These are phyloP conservation scores for Claviceps sp. DNA, from an alignment of 2,329 filamentous ascomycete species.

Conservation along the genomic window DNA sequence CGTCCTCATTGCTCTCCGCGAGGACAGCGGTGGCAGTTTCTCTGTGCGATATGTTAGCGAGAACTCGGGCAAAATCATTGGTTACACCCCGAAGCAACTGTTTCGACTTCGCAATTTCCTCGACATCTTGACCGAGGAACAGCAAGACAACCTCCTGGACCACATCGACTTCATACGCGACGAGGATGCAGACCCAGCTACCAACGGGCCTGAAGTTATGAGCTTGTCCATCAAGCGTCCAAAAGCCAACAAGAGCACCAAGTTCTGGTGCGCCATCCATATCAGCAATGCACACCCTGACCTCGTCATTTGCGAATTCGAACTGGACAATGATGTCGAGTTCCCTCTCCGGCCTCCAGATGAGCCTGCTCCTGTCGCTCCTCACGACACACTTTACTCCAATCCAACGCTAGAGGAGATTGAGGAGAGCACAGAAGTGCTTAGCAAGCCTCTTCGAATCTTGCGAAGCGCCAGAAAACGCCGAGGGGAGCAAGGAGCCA, in stretches of 20 bases:
- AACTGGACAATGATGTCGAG: slow-evolving; percentile 62
- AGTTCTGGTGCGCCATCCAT: slow-evolving; percentile 82
- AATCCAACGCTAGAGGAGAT: slow-evolving; percentile 63
- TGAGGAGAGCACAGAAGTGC: slow-evolving; percentile 59
- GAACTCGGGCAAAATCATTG: slow-evolving; percentile 62
- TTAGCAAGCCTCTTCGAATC: slow-evolving; percentile 65
- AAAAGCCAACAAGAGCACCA: slow-evolving; percentile 38
- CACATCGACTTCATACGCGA: slow-evolving; percentile 82
- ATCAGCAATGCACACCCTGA: slow-evolving; percentile 54
- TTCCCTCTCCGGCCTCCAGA: slow-evolving; percentile 53
- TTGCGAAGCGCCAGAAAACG: slow-evolving; percentile 61
- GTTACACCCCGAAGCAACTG: slow-evolving; percentile 62
- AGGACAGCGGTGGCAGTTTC: slow-evolving; percentile 54
- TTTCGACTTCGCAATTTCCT: slow-evolving; percentile 65
- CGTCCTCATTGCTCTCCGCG: slow-evolving; percentile 58
- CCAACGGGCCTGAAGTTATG: slow-evolving; percentile 77
- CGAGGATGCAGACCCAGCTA: slow-evolving; percentile 59
- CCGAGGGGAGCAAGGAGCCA: slow-evolving; percentile 65
- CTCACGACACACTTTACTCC: slow-evolving; percentile 61
- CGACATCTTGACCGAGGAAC: slow-evolving; percentile 74
- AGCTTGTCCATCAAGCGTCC: slow-evolving; percentile 57
- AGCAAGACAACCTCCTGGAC: slow-evolving; percentile 70
- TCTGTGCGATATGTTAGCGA: slow-evolving; percentile 65
- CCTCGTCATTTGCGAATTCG: slow-evolving; percentile 76
- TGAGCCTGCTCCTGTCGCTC: slow-evolving; percentile 45